A percentile compares a stretch with the other conserved stretches of the same genome.
Evolutionary conservation across 495 filamentous ascomycete genomes (phyloP).

Genomic region (Daldinia concentrica): DNA sequence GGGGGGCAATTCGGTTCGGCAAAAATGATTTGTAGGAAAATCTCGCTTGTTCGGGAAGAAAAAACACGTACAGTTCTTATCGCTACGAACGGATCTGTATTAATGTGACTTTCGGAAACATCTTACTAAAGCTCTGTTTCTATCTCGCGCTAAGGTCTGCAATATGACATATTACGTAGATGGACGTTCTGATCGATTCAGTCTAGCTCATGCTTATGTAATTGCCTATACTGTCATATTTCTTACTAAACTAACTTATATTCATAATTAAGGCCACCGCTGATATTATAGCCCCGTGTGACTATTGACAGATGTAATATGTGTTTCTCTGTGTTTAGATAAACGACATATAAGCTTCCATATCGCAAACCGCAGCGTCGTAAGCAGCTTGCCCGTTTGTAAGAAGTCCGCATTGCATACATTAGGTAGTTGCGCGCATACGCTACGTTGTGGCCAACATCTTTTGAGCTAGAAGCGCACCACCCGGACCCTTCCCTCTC

Average conservation of each 20-base stretch:
- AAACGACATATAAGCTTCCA: neutral
- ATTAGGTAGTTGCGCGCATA: neutral
- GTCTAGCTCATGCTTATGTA: neutral
- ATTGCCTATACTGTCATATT: neutral
- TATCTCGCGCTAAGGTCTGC: neutral
- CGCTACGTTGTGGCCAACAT: neutral
- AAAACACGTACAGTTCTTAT: neutral
- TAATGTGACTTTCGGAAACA: neutral
- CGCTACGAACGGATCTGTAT: neutral
- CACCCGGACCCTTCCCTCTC: no score
- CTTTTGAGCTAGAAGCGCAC: neutral
- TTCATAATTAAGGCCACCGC: no score
- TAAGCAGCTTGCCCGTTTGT: neutral
- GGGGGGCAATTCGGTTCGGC: conserved; percentile 15
- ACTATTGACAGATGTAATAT: no score
- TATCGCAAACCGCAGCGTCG: neutral
- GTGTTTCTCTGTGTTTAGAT: no score
- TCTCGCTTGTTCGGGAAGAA: conserved; percentile 15
- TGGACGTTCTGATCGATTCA: neutral
- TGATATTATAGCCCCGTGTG: no score
- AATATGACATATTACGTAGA: neutral
- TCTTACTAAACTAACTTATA: no score
- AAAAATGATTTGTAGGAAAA: conserved; percentile 24
- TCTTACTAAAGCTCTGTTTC: no score
- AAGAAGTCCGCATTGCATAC: neutral